These are phyloP conservation scores for Xylaria hypoxylon DNA, from an alignment of 2,329 filamentous ascomycete genomes.

Conservation along the genomic window DNA sequence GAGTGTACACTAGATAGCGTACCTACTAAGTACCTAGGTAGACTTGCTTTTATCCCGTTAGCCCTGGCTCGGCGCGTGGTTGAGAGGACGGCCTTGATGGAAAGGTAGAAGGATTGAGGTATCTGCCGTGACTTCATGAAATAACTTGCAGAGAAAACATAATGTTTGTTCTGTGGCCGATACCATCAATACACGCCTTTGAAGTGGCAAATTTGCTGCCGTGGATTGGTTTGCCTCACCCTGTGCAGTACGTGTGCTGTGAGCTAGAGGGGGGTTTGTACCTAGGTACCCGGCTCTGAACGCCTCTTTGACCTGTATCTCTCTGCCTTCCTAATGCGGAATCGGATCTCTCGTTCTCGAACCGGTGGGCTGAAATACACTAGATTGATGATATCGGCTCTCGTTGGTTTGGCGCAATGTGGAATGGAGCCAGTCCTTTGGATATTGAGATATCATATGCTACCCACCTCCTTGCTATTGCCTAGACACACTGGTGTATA, in stretches of 20 bases:
- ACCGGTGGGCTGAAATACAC: conserved; percentile 21
- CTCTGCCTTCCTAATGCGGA: conserved; percentile 38
- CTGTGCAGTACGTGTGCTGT: too few relatives aligned
- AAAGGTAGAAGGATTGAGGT: not conserved
- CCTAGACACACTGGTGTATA: not conserved
- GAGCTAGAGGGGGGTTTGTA: too few relatives aligned
- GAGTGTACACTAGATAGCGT: not conserved
- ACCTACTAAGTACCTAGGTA: too few relatives aligned
- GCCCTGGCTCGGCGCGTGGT: not conserved
- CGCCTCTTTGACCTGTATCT: conserved; percentile 12
- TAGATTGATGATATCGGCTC: conserved; percentile 15
- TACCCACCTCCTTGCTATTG: conserved; percentile 22
- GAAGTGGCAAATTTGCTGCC: too few relatives aligned
- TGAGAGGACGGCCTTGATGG: too few relatives aligned
- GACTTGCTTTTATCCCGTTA: not conserved
- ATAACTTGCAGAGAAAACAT: too few relatives aligned
- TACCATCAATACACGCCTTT: too few relatives aligned
- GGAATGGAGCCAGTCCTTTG: conserved; percentile 31
- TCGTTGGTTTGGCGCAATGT: conserved; percentile 14
- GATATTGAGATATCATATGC: too few relatives aligned
- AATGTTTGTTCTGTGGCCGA: too few relatives aligned
- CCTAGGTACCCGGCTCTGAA: conserved; percentile 3
- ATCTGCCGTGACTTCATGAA: not conserved
- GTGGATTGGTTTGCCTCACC: conserved; percentile 1
- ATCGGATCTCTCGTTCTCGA: conserved; percentile 24